Percentiles rank a stretch among this genome's conserved stretches.
Conservation (phyloP, 2,329 filamentous ascomycete genomes). For the Arthrobotrys musiformis region DNA sequence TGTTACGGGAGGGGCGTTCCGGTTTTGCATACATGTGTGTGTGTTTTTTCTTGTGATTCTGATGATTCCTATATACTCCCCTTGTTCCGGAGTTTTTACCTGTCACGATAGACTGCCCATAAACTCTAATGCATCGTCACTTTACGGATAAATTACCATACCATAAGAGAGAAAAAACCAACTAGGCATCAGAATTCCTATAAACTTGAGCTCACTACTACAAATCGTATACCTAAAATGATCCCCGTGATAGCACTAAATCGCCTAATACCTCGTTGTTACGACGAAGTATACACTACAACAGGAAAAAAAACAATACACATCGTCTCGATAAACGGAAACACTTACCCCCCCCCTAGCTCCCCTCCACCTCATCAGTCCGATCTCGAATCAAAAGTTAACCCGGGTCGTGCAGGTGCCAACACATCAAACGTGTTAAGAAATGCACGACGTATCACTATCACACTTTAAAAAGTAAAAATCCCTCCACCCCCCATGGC, state of each 20-base stretch:
- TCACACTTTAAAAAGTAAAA: constrained; percentile 29
- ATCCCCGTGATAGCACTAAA: constrained; percentile 17
- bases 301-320: background rate
- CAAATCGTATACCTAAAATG: background rate
- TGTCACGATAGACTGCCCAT: constrained; percentile 13
- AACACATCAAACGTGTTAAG: constrained; percentile 26
- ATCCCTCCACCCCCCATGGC: background rate
- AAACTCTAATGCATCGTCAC: constrained; percentile 6
- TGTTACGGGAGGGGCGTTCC: constrained; percentile 32
- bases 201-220: constrained; percentile 18
- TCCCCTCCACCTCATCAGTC: constrained; percentile 26
- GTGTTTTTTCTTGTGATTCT: background rate
- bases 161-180: no score
- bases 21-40: constrained; percentile 2
- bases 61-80: constrained; percentile 11
- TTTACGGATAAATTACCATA: constrained; percentile 15
- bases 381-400: constrained; percentile 26
- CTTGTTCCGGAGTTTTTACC: constrained; percentile 6
- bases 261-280: constrained; percentile 12
- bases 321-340: constrained; percentile 11
- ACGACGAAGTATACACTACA: background rate
- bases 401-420: constrained; percentile 26
- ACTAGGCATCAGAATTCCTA: background rate
- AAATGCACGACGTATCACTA: constrained; percentile 16
- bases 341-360: background rate